Evolutionary conservation across 1,284 basidiomycete species (phyloP).

Genomic region (Anthracocystis setariae): DNA sequence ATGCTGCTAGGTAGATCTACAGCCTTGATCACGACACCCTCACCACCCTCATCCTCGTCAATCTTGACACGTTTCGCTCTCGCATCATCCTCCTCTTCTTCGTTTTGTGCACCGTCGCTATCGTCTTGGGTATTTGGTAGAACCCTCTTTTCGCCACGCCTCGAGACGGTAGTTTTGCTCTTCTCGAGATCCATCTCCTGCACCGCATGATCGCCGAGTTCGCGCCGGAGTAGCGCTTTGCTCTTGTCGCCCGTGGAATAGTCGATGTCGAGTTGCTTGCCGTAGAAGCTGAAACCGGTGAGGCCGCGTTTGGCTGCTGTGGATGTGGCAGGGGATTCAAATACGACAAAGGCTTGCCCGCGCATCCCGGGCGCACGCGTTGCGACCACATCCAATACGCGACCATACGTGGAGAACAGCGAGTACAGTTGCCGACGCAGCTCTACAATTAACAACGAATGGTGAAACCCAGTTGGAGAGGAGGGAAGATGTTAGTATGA

Average conservation of each 20-base stretch:
- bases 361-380: conserved; percentile 86
- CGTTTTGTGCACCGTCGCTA: conserved; percentile 69
- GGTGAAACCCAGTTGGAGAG: background rate
- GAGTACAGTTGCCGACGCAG: conserved; percentile 83
- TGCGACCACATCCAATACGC: conserved; percentile 92
- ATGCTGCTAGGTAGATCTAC: conserved; percentile 74
- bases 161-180: conserved; percentile 8
- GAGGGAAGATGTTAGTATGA: background rate
- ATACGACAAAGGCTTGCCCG: conserved; percentile 96
- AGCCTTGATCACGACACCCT: conserved; percentile 69
- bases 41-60: conserved; percentile 37
- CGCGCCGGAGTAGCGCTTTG: conserved; percentile 74
- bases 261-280: conserved; percentile 81
- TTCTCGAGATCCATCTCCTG: conserved; percentile 39
- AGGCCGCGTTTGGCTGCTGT: conserved; percentile 90
- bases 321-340: conserved; percentile 84
- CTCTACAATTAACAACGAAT: conserved; percentile 70
- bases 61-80: conserved; percentile 69
- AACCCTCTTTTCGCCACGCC: conserved; percentile 9
- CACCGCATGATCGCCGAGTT: conserved; percentile 55
- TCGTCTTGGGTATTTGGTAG: background rate
- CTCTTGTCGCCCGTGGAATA: conserved; percentile 84
- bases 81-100: conserved; percentile 72
- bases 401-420: conserved; percentile 92
- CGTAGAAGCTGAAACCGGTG: conserved; percentile 91